Evolutionary conservation across 2,329 filamentous ascomycete species (phyloP).

Genomic region (Colletotrichum cuscutae): DNA sequence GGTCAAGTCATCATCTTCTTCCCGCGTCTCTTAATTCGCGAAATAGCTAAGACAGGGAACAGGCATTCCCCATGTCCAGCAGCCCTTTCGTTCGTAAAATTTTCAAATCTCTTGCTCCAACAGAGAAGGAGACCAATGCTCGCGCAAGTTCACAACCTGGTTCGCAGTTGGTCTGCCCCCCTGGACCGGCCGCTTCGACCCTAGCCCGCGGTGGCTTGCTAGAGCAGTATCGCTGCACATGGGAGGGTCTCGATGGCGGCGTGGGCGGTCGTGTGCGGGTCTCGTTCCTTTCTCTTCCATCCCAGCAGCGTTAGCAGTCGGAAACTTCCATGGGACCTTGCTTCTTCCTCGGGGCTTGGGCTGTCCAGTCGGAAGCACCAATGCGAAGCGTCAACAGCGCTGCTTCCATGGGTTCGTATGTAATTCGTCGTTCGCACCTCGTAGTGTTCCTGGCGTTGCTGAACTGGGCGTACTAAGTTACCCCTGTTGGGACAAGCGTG

Average conservation of each 20-base stretch:
- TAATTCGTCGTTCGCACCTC: neutral
- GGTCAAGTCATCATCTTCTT: constrained; percentile 15
- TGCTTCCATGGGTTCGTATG: neutral
- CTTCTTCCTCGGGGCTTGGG: neutral
- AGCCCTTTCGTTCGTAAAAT: constrained; percentile 26
- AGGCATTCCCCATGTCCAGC: constrained; percentile 32
- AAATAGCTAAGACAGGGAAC: neutral
- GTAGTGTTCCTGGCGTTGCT: neutral
- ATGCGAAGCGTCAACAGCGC: constrained; percentile 9
- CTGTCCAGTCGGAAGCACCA: neutral
- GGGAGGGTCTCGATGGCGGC: neutral
- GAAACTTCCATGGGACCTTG: neutral
- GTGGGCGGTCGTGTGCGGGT: neutral
- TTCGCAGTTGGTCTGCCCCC: constrained; percentile 7
- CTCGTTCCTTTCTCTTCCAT: neutral
- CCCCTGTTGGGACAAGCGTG: neutral
- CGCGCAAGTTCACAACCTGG: constrained; percentile 11
- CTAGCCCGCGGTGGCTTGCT: constrained; percentile 27
- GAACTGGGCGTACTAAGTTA: neutral
- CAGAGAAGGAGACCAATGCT: neutral
- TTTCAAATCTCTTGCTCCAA: constrained; percentile 27
- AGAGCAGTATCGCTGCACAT: constrained; percentile 15
- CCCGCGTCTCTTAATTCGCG: constrained; percentile 11
- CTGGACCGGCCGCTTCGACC: constrained; percentile 2
- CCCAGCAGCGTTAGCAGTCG: neutral